Base-by-base conservation (phyloP, 192 early-diverging fungal species). In the Backusella luteola region DNA sequence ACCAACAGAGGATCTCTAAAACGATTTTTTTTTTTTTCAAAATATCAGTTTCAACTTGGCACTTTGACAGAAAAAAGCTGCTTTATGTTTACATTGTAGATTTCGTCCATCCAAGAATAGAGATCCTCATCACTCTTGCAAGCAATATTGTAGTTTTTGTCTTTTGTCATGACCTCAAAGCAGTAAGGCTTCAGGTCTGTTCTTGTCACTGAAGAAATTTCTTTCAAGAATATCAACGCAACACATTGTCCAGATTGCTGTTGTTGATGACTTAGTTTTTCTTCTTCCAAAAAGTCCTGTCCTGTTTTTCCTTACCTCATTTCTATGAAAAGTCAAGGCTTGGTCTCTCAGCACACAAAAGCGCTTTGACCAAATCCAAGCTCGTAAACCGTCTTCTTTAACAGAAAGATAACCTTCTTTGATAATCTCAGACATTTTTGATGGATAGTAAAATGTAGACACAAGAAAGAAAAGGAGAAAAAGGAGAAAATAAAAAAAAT, bases 41-140 rank as follows among this genome's bases (percentile, higher is more conserved):
- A 17, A 35, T 21, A 21, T 21, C 5, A 56, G 52, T 21, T 56
- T 9, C n/a, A 32, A 21, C 8, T 19, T 56, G 32, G 32, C 32
- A 32, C 32, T 21, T 56, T n/a, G 42, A 67, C 66, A 32, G 15
- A 19, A 21, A 67, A 7, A 26, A 17, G 66, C 32, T 21, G 17
- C 11, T 26, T 29, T 63, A 3, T 12, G 26, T 26, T 63, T 80
- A 93, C 93, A 80, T 93, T 93, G 84, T 98, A 98, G 84, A 99
- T 94, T 82, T 96, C 94, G 79, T 99, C 97, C 89, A 98, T 95
- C 98, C 98, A 99, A 52, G 93, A 93, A 83, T 99, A 99, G 35
- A 99, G 86, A 77, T 99, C 97, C 79, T 97, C 96, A 79, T 99
- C 98, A 77, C 89, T 95, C 79, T 93, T 94, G 81, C 95, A 97